Evolutionary conservation across 2,329 filamentous ascomycete genomes (phyloP), one percentile per base, ranked within the genome.

Genomic region (Hypoxylon sp.): DNA sequence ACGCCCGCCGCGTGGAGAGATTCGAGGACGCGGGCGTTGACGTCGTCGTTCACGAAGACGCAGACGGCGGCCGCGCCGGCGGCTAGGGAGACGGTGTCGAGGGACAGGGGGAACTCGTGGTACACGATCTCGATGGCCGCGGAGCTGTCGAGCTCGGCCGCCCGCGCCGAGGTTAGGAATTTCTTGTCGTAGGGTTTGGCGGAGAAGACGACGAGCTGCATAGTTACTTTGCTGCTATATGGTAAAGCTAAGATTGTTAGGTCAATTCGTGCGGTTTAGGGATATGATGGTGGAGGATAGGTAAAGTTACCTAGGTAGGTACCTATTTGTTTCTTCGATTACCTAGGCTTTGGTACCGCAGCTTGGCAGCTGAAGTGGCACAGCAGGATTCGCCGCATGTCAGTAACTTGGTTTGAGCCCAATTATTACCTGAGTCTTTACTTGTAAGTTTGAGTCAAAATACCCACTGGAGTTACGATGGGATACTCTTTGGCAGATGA

Each of bases 1-100:
- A 88, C 81, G 70, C 87, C 87, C 43, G 74, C 67, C 19, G 72
- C 63, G 55, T 82, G 77, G 7, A 90, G 82, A 0, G 78, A 76
- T 19, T 79, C 74, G 44, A 90, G 79, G 39, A 89, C 85, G 1
- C 77, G 71, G 4, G 75, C 80, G 55, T 81, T 77, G 19, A 89
- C 78, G 4, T 76, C 76, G 76, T 91, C 89, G 75, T 91, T 91
- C 73, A 91, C 89, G 70, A 91, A 91, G 70, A 86, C 85, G 76
- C 88, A 91, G 50, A 91, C 81, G 58, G 87, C 88, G 43, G 83
- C 77, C 60, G 82, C 80, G 34, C 79, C 82, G 1, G 77, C 71
- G 2, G 85, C 84, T 6, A 90, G 81, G 0, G 82, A 68, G 1
- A 82, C 85, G 0, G 88, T 91, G 47, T 87, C 82, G 26, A 79